These are phyloP conservation scores for Lentinula aciculospora DNA, from an alignment of 768 basidiomycete genomes.

Conservation along the genomic window DNA sequence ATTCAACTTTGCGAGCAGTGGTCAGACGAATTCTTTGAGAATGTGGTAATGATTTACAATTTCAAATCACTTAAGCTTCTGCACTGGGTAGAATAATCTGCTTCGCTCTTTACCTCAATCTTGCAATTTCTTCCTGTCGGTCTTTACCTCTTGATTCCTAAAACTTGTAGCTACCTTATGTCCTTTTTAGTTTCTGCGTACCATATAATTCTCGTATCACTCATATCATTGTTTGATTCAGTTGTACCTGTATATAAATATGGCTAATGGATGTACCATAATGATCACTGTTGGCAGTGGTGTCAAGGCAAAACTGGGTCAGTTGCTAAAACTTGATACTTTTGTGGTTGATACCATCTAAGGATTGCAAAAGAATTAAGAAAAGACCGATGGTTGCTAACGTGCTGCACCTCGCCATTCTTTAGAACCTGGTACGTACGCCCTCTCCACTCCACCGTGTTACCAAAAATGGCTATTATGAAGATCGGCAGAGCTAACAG, in stretches of 20 bases:
- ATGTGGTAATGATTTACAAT: constrained; percentile 33
- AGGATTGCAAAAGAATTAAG: constrained; percentile 21
- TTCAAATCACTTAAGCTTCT: constrained; percentile 3
- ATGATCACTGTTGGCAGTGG: not conserved
- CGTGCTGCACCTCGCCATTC: constrained; percentile 63
- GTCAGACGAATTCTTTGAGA: constrained; percentile 59
- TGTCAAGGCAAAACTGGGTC: constrained; percentile 7
- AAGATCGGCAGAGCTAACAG: constrained; percentile 85
- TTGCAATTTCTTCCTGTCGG: not conserved
- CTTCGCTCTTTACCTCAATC: not conserved
- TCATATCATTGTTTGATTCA: not conserved
- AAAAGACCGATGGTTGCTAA: constrained; percentile 13
- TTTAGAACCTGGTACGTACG: constrained; percentile 63
- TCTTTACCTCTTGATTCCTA: constrained; percentile 2
- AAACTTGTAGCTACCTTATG: not conserved
- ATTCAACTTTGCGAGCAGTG: constrained; percentile 46
- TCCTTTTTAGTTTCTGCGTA: not conserved
- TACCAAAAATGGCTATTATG: constrained; percentile 73
- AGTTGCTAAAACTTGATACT: constrained; percentile 29
- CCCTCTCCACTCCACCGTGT: constrained; percentile 87
- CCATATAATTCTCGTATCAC: not conserved
- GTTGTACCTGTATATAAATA: not conserved
- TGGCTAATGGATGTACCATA: not conserved
- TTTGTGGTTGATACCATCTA: constrained; percentile 12
- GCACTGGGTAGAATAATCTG: constrained; percentile 5